Evolutionary conservation across 495 filamentous ascomycete genomes (phyloP), one percentile per base, ranked within the genome.

Genomic region (Lasiosphaeris hirsuta): DNA sequence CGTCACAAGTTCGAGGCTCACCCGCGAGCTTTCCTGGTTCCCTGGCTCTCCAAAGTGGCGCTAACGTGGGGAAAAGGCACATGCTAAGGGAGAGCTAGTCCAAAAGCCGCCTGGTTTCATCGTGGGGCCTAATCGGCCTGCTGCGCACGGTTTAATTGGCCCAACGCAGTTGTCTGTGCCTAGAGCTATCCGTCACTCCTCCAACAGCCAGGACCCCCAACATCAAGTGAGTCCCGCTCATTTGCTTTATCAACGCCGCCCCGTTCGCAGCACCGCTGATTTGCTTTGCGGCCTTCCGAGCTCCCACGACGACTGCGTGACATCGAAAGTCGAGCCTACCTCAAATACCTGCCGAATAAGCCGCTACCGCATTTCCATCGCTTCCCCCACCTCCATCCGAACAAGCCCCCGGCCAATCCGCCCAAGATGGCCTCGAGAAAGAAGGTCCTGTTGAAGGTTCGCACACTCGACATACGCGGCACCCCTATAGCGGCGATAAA

Each of bases 391-490:
- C 51, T 38, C 47, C 41, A 45, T 60, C 58, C 57, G 54, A 17
- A 56, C 42, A 40, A 45, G 41, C 19, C 40, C 17, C 35, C 35
- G 38, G 17, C 38, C 36, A 23, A 49, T 37, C 17, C 18, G 40
- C 48, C 61, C 69, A 76, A 52, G 65, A 96, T 96, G 92, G 82
- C 92, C 70, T 91, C 90, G 65, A 85, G 90, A 74, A 98, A 96
- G 88, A 97, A 96, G 85, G 90, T 96, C 62, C 80, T 98, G 51
- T 78, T 98, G 63, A 98, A 98, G 88, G 93, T 96, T 78, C 52
- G 70, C 37, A 18, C 30, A 30, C 23, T 30, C 23, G 23, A 30
- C 23, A 30, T 30, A 5, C 42, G 36, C 36, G 48, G 47, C 39
- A 36, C 8, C 51, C 51, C 44, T 17, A 30, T 14, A 3, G 19